Base-by-base conservation (phyloP, 2,329 filamentous ascomycete genomes). In the Monilinia aucupariae region DNA sequence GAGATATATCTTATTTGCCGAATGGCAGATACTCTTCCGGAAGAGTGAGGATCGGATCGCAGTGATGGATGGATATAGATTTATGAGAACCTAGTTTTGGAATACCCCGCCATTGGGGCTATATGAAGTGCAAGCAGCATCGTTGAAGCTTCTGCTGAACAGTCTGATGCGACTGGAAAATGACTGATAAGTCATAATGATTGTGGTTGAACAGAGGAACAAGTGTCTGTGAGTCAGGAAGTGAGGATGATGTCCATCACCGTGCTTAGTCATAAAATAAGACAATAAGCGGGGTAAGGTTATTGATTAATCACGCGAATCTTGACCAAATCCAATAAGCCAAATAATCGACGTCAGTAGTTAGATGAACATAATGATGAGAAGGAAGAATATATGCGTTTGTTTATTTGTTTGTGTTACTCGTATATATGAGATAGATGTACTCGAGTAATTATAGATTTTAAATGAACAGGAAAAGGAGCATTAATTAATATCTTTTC, bases 71-170 rank as follows among this genome's bases (percentile, higher is more conserved):
- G 63, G 66, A 63, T 13, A 15, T 39, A 56, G 55, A 41, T 43
- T 27, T 59, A 59, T 54, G 63, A 64, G 65, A 68, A 71, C 64
- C 60, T 70, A 73, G 68, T 70, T 72, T 66, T 65, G 61, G 52
- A 59, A 66, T 66, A 72, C 71, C 71, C 70, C 71, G 64, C 55
- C 69, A 64, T 66, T 71, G 71, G 71, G 71, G 71, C 68, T 73
- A 73, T 73, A 70, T 12, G 62, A 66, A 62, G 65, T 65, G 65
- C 67, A 70, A 65, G 67, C 64, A 45, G 65, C 70, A 70, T 71
- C 70, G 66, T 66, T 60, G 54, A 67, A 71, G 62, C 68, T 66
- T 63, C 67, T 68, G 53, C 63, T 67, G 66, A 66, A 64, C 64
- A 72, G 71, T 70, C 70, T 62, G 54, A 65, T 12, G 34, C 59